Percentiles rank a stretch among this genome's conserved stretches.
Evolutionary conservation across 306 rosid genomes (phyloP).

Genomic region (Inga laurina): DNA sequence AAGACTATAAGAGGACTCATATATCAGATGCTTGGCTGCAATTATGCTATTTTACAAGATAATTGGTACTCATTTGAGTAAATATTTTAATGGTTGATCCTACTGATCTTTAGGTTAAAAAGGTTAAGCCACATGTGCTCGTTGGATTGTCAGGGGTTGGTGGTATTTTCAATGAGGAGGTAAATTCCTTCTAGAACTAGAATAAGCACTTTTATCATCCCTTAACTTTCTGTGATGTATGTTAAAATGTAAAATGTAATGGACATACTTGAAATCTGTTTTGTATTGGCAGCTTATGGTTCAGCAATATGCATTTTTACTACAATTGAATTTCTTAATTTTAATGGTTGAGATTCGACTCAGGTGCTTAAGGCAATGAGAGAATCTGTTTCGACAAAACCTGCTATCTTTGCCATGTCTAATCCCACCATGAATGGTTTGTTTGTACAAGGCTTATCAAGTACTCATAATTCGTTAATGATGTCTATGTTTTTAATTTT

Average conservation of each 20-base stretch:
- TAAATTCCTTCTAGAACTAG: conserved; percentile 34
- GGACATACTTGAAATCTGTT: conserved; percentile 30
- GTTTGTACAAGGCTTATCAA: conserved; percentile 46
- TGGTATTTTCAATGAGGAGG: conserved; percentile 93
- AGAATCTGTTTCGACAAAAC: conserved; percentile 91
- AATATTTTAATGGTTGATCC: conserved; percentile 31
- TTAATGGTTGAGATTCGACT: conserved; percentile 40
- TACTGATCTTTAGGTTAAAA: conserved; percentile 67
- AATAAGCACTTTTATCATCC: conserved; percentile 27
- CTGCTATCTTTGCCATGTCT: conserved; percentile 98
- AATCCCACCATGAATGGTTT: conserved; percentile 98
- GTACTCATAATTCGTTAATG: conserved; percentile 32
- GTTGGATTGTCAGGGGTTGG: conserved; percentile 99
- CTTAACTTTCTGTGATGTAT: conserved; percentile 3
- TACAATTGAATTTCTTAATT: conserved; percentile 35
- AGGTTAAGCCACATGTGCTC: conserved; percentile 89
- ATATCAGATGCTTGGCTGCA: conserved; percentile 16
- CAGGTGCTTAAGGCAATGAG: conserved; percentile 96
- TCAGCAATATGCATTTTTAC: conserved; percentile 22
- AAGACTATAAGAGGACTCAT: background rate
- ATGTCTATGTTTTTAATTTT: conserved; percentile 30
- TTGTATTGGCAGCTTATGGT: conserved; percentile 29
- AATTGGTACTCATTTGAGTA: conserved; percentile 12
- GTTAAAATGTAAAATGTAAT: conserved; percentile 24
- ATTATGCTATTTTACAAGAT: conserved; percentile 22